Conservation (phyloP, 805 yeast species). For the Nematodospora valgi region DNA sequence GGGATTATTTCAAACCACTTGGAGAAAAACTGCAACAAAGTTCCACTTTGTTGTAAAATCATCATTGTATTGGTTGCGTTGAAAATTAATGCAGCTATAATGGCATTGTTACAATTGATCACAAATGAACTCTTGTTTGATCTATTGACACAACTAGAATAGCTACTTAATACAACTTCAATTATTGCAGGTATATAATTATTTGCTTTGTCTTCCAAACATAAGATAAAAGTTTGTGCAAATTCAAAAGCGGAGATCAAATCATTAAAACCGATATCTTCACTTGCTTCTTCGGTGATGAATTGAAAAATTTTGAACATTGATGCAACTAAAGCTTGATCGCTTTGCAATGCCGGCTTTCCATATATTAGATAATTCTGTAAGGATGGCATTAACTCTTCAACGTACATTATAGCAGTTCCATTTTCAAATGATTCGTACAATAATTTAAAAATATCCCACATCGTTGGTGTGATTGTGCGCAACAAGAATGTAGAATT, state of each 20-base stretch:
- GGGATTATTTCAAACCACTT: conserved; percentile 64
- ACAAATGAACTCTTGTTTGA: conserved; percentile 35
- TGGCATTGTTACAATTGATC: conserved; percentile 54
- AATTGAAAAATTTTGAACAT: conserved; percentile 47
- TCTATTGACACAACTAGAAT: conserved; percentile 18
- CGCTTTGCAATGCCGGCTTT: conserved; percentile 38
- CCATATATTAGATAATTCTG: conserved; percentile 65
- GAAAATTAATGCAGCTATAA: conserved; percentile 62
- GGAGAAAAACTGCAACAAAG: conserved; percentile 50
- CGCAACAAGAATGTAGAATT: conserved; percentile 40
- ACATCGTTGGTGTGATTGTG: conserved; percentile 58
- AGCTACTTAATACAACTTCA: conserved; percentile 31
- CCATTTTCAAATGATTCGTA: conserved; percentile 22
- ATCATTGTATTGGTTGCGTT: conserved; percentile 54
- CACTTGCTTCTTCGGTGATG: conserved; percentile 3
- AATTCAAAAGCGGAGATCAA: conserved; percentile 57
- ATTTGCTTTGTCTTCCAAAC: conserved; percentile 46
- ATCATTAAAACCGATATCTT: conserved; percentile 50
- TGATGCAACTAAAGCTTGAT: conserved; percentile 21
- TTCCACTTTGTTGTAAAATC: conserved; percentile 43
- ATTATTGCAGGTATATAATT: conserved; percentile 46
- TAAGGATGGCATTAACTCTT: conserved; percentile 70
- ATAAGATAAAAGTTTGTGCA: conserved; percentile 59
- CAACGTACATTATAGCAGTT: conserved; percentile 62
- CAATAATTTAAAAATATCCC: conserved; percentile 64